Conservation (phyloP, 2,329 filamentous ascomycete species). For the Microthyrium microscopicum region DNA sequence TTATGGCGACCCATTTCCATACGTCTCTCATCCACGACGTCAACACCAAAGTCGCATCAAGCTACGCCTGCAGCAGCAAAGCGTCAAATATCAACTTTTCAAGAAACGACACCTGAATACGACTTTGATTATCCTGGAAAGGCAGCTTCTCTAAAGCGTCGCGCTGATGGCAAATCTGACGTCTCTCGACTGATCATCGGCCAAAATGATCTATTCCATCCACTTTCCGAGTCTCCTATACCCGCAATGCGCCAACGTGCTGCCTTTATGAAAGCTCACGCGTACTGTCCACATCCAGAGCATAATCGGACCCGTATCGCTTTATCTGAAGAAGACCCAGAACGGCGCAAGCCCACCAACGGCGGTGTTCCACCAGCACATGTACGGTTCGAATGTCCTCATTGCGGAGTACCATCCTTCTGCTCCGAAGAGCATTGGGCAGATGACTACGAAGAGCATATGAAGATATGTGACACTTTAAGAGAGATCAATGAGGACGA, state of each 20-base stretch:
- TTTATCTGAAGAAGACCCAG: constrained; percentile 45
- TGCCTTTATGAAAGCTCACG: constrained; percentile 82
- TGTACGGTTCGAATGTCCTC: constrained; percentile 86
- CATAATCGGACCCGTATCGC: constrained; percentile 62
- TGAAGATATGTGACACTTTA: constrained; percentile 83
- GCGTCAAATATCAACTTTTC: background rate
- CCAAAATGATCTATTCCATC: constrained; percentile 79
- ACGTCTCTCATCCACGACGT: background rate
- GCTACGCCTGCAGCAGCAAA: background rate
- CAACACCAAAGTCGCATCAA: constrained; percentile 5
- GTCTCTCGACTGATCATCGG: constrained; percentile 30
- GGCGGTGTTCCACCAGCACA: constrained; percentile 49
- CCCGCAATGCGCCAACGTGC: constrained; percentile 76
- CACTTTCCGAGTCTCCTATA: constrained; percentile 76
- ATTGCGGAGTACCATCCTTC: constrained; percentile 86
- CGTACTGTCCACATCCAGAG: constrained; percentile 79
- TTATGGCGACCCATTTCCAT: background rate
- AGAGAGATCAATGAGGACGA: constrained; percentile 95
- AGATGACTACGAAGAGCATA: constrained; percentile 82
- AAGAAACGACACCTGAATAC: too few relatives aligned
- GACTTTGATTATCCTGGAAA: background rate
- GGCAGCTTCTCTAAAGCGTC: background rate
- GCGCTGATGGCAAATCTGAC: background rate
- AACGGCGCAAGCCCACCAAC: constrained; percentile 39
- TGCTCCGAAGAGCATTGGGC: constrained; percentile 93